A percentile compares a stretch with the other conserved stretches of the same genome.
Conservation (phyloP, 257 asterid genomes). For the Oldenlandia corymbosa region DNA sequence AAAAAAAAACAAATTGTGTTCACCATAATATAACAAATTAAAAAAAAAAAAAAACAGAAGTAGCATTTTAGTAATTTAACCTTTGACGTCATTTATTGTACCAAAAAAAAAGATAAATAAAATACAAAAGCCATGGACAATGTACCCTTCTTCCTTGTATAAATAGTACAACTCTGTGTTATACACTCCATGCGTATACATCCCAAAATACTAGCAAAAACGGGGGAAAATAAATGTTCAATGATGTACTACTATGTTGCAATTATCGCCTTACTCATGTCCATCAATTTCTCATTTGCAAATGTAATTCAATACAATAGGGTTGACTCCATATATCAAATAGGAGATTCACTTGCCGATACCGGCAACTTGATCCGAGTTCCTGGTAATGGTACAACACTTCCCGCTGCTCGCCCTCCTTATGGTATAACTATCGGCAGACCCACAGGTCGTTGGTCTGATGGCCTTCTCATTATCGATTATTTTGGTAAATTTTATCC, state of each 20-base stretch:
- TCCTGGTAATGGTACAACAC: not conserved
- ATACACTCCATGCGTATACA: too few relatives aligned
- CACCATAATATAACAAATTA: too few relatives aligned
- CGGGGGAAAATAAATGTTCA: too few relatives aligned
- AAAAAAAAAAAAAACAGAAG: too few relatives aligned
- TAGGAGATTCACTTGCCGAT: constrained; percentile 3
- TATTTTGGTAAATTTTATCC: not conserved
- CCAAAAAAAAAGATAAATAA: too few relatives aligned
- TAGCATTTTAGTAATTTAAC: too few relatives aligned
- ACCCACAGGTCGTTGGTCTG: not conserved
- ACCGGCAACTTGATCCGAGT: not conserved
- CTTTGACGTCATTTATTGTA: too few relatives aligned
- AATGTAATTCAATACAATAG: not conserved
- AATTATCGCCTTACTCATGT: not conserved
- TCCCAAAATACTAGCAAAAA: too few relatives aligned
- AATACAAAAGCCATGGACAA: too few relatives aligned
- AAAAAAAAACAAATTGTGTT: too few relatives aligned
- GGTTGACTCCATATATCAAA: not conserved
- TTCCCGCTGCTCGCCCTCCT: not conserved
- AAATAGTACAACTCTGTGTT: too few relatives aligned
- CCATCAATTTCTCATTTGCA: not conserved
- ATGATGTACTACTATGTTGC: not conserved
- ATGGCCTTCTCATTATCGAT: constrained; percentile 5
- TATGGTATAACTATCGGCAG: not conserved
- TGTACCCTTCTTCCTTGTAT: too few relatives aligned